phyloP scores from a whole-genome alignment of 2,329 filamentous ascomycete genomes.

The Colletotrichum falcatum region DNA sequence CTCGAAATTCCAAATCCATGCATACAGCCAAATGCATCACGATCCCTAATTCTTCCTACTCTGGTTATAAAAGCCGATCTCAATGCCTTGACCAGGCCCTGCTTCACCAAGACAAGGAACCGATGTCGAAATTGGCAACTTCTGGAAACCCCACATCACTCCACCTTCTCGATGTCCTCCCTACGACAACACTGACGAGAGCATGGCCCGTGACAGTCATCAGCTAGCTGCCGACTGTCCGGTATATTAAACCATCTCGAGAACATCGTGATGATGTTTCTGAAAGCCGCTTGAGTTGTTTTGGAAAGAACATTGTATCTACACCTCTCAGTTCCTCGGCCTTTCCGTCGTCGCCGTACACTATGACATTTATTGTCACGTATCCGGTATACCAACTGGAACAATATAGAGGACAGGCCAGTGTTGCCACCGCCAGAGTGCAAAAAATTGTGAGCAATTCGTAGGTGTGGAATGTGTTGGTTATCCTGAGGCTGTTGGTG shows the following conservation, averaged over 20 bases:
- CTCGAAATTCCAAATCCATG: neutral
- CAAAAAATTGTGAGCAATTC: neutral
- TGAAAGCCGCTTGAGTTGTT: neutral
- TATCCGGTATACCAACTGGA: neutral
- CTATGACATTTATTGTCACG: no score
- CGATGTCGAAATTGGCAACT: conserved; percentile 21
- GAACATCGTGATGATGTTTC: neutral
- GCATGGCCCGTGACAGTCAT: neutral
- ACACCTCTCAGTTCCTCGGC: neutral
- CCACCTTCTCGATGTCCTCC: conserved; percentile 1
- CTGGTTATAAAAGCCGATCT: neutral
- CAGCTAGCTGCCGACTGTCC: neutral
- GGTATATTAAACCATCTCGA: neutral
- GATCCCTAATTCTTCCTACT: neutral
- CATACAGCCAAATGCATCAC: neutral
- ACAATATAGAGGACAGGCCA: no score
- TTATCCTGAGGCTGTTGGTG: neutral
- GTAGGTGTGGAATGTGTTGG: neutral
- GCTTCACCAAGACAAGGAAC: conserved; percentile 18
- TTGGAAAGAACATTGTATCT: neutral
- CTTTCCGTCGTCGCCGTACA: neutral
- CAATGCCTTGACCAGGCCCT: neutral
- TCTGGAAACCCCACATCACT: conserved; percentile 8
- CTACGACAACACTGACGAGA: neutral
- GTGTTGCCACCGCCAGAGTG: neutral